Conservation (phyloP, 2,329 filamentous ascomycete species). For the Aspergillus candidus region DNA sequence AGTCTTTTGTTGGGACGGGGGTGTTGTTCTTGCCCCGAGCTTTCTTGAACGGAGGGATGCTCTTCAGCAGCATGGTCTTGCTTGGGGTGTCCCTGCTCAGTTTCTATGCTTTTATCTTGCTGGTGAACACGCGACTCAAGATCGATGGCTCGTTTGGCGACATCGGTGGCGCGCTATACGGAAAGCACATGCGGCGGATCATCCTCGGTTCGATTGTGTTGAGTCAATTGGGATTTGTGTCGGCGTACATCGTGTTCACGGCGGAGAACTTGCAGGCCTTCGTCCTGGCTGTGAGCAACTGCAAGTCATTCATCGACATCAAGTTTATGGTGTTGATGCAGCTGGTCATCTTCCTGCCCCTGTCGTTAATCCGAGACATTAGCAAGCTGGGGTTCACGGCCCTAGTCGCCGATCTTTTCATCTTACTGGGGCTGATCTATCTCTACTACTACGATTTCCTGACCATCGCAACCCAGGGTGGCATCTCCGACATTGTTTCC, state of each 20-base stretch:
- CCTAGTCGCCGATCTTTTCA: slow-evolving; percentile 88
- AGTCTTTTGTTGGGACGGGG: slow-evolving; percentile 96
- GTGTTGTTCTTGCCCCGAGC: slow-evolving; percentile 89
- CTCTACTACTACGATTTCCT: slow-evolving; percentile 92
- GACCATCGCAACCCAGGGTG: slow-evolving; percentile 68
- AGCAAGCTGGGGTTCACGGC: slow-evolving; percentile 95
- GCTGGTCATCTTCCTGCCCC: slow-evolving; percentile 88
- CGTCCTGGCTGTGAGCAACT: slow-evolving; percentile 83
- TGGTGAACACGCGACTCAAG: slow-evolving; percentile 78
- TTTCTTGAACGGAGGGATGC: slow-evolving; percentile 93
- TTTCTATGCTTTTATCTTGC: slow-evolving; percentile 94
- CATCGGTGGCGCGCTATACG: slow-evolving; percentile 87
- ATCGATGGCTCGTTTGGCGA: slow-evolving; percentile 96
- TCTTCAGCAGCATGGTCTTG: slow-evolving; percentile 91
- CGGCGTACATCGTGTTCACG: slow-evolving; percentile 94
- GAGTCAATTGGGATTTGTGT: slow-evolving; percentile 90
- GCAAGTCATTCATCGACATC: slow-evolving; percentile 77
- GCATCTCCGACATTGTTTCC: slow-evolving; percentile 74
- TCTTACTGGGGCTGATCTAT: slow-evolving; percentile 84
- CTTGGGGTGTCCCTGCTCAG: slow-evolving; percentile 77
- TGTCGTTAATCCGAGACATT: slow-evolving; percentile 91
- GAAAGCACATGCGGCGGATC: slow-evolving; percentile 77
- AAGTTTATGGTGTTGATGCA: slow-evolving; percentile 89
- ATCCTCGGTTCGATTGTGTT: slow-evolving; percentile 91
- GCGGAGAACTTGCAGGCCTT: slow-evolving; percentile 94